Base-by-base conservation (phyloP, 2,329 filamentous ascomycete species). In the Aspergillus pseudonomiae region DNA sequence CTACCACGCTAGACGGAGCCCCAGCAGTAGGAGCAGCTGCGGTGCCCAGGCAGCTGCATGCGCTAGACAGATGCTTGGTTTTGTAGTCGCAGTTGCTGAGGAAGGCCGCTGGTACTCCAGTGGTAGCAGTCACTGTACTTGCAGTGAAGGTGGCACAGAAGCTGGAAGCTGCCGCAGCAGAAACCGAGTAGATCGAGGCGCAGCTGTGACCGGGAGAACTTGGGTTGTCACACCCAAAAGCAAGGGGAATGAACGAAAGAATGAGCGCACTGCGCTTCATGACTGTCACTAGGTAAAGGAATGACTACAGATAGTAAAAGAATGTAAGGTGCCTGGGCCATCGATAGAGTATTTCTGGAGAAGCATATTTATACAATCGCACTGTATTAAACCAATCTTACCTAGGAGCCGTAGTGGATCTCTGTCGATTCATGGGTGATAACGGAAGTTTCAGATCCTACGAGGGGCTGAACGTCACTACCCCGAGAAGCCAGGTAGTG, bases 251-350 rank as follows among this genome's bases (percentile, higher is more conserved):
- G 50, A 71, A 61, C 39, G 67, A 59, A 63, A 69, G 61, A 32
- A 73, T 57, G 46, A 71, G 69, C 68, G 70, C 69, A 46, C 70
- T 63, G 71, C 70, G 70, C 70, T 70, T 71, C 60, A 66, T 69
- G 53, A 60, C 64, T 50, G 66, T 57, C 53, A 69, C 61, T 28
- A 63, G 65, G 62, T 63, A 43, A 60, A 63, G 46, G 32, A 41
- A 19, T 60, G 6, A 11, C 30, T 19, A 19, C 19, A 9, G 14
- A 10, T 7, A 9, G 3, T 10, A 48, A 28, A 6, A 11, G 46
- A 50, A 50, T 28, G 46, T 50, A 32, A 28, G 9, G 7, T 30
- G 26, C 5, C 16, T 50, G 26, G 3, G 2, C 5, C 5, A 7
- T n/a, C 2, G 14, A 10, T 6, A 19, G 9, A 16, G 2, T 26